A percentile compares a stretch with the other conserved stretches of the same genome.
Evolutionary conservation across 2,329 filamentous ascomycete genomes (phyloP).

Genomic region (Penicillium vulpinum): DNA sequence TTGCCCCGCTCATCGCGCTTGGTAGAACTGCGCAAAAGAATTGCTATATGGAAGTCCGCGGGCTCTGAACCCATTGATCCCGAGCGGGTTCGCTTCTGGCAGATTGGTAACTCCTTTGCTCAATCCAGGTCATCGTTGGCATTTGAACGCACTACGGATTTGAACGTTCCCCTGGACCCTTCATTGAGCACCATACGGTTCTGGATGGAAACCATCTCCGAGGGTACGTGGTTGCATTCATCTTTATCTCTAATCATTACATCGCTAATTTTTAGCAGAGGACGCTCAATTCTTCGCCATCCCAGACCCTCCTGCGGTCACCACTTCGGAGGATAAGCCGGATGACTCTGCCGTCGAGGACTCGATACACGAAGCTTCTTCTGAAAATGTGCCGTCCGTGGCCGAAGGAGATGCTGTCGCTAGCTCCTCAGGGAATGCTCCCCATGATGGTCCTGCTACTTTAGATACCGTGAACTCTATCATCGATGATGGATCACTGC

Average conservation of each 20-base stretch:
- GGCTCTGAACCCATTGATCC: slow-evolving; percentile 25
- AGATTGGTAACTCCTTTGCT: slow-evolving; percentile 38
- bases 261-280: slow-evolving; percentile 20
- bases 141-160: slow-evolving; percentile 36
- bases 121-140: slow-evolving; percentile 36
- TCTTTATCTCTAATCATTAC: neutral
- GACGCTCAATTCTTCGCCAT: slow-evolving; percentile 41
- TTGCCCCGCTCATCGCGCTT: slow-evolving; percentile 37
- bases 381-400: slow-evolving; percentile 19
- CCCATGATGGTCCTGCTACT: neutral
- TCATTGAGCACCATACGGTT: slow-evolving; percentile 34
- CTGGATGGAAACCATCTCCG: slow-evolving; percentile 43
- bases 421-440: slow-evolving; percentile 29
- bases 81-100: slow-evolving; percentile 44
- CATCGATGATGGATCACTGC: neutral
- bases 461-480: neutral
- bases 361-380: slow-evolving; percentile 25
- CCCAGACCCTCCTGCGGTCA: slow-evolving; percentile 31
- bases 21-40: slow-evolving; percentile 40
- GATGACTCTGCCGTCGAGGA: slow-evolving; percentile 34
- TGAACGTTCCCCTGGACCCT: slow-evolving; percentile 31
- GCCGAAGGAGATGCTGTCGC: slow-evolving; percentile 27
- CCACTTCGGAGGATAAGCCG: slow-evolving; percentile 29
- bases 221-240: slow-evolving; percentile 25
- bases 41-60: slow-evolving; percentile 34